Conservation (phyloP, 768 basidiomycete species). For the Podaxis mareebaensis region DNA sequence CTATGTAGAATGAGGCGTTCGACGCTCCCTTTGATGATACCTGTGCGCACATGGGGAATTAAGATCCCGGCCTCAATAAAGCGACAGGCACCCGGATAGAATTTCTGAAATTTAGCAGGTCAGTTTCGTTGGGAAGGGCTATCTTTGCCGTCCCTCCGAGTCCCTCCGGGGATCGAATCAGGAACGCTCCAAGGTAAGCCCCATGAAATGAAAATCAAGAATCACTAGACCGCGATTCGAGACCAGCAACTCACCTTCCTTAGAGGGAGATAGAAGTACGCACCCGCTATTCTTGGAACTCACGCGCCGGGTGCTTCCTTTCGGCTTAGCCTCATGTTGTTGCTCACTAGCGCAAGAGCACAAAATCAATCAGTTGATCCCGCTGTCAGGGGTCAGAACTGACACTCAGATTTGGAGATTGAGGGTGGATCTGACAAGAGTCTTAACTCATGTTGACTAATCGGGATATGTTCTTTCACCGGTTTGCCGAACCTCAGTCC, state of each 20-base stretch:
- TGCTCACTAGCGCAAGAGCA: no score
- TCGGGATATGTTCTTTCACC: no score
- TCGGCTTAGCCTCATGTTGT: not conserved
- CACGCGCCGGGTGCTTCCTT: not conserved
- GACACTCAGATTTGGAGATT: not conserved
- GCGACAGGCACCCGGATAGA: not conserved
- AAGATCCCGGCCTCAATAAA: not conserved
- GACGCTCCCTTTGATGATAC: not conserved
- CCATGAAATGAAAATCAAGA: not conserved
- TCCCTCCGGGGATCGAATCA: not conserved
- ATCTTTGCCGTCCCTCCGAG: not conserved
- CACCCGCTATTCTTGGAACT: not conserved
- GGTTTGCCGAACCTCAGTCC: not conserved
- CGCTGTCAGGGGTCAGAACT: not conserved
- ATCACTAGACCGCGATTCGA: not conserved
- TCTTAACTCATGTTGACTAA: not conserved
- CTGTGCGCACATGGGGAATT: not conserved
- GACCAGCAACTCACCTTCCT: not conserved
- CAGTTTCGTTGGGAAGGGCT: not conserved
- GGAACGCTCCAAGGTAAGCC: not conserved
- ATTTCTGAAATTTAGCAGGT: not conserved
- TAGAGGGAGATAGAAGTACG: not conserved
- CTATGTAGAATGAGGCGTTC: not conserved
- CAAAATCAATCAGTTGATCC: not conserved
- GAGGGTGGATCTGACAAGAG: not conserved